Evolutionary conservation across 768 basidiomycete species (phyloP).

Genomic region (Naganishia kalamii): DNA sequence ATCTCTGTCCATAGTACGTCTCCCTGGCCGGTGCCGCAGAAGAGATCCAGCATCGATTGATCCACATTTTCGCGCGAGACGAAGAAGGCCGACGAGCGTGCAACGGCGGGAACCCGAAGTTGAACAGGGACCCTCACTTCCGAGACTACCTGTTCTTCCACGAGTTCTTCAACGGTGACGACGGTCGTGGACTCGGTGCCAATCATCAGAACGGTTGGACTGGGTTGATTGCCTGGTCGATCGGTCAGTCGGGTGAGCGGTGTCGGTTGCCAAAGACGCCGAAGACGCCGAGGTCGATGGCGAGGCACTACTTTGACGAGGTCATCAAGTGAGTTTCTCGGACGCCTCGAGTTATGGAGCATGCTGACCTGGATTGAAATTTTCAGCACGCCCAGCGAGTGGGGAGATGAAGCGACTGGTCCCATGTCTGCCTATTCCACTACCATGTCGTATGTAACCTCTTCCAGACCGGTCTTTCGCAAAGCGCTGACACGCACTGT

Average conservation of each 20-base stretch:
- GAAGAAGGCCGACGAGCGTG: constrained; percentile 75
- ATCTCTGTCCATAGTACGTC: constrained; percentile 57
- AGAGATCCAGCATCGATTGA: constrained; percentile 96
- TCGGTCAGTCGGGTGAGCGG: constrained; percentile 67
- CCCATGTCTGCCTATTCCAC: constrained; percentile 34
- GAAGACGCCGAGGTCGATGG: constrained; percentile 56
- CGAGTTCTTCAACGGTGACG: constrained; percentile 71
- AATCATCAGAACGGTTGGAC: constrained; percentile 97
- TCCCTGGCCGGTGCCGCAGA: constrained; percentile 87
- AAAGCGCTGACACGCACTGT: too few relatives aligned
- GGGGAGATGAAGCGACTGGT: constrained; percentile 28
- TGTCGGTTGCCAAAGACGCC: constrained; percentile 92
- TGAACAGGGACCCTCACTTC: constrained; percentile 91
- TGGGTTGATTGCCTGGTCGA: constrained; percentile 52
- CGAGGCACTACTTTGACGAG: constrained; percentile 88
- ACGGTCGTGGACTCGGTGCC: constrained; percentile 85
- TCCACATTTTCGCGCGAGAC: constrained; percentile 96
- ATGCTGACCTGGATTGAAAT: constrained; percentile 33
- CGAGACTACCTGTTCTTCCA: constrained; percentile 95
- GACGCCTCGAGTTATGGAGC: constrained; percentile 34
- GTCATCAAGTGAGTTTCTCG: constrained; percentile 32
- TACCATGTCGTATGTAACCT: constrained; percentile 11
- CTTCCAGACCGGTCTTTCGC: too few relatives aligned
- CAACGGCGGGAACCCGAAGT: constrained; percentile 78
- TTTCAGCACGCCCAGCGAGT: constrained; percentile 23